Percentiles rank a stretch among this genome's conserved stretches.
Evolutionary conservation across 371 early-diverging fungal species (phyloP).

Genomic region (Lichtheimia ramosa): DNA sequence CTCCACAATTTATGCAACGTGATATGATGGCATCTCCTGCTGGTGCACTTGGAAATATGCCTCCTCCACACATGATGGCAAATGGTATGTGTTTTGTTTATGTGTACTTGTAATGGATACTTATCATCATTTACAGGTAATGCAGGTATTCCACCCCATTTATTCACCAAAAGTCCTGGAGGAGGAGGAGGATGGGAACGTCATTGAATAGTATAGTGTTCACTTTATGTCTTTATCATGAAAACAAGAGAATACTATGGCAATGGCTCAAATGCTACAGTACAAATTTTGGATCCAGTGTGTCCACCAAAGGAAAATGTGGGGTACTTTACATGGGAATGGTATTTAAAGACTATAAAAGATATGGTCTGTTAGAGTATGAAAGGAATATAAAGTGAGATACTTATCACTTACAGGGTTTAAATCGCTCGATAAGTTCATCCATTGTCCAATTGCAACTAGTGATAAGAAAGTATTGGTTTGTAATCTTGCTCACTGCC

Average conservation of each 20-base stretch:
- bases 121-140: background rate
- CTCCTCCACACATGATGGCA: slow-evolving; percentile 36
- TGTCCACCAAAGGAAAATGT: slow-evolving; percentile 89
- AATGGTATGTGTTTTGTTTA: slow-evolving; percentile 22
- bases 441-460: slow-evolving; percentile 93
- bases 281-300: slow-evolving; percentile 82
- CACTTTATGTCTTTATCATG: too few species aligned
- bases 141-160: slow-evolving; percentile 26
- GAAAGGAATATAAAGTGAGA: background rate
- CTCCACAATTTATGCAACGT: slow-evolving; percentile 26
- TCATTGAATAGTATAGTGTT: slow-evolving; percentile 16
- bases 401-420: slow-evolving; percentile 41
- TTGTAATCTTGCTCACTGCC: slow-evolving; percentile 29
- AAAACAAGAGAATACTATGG: slow-evolving; percentile 3
- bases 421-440: slow-evolving; percentile 72
- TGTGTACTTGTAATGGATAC: background rate
- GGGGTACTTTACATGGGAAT: slow-evolving; percentile 75
- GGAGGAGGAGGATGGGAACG: slow-evolving; percentile 25
- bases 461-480: slow-evolving; percentile 75
- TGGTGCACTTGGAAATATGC: slow-evolving; percentile 8
- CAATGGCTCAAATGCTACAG: slow-evolving; percentile 70
- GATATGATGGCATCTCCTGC: slow-evolving; percentile 29
- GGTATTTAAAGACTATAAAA: slow-evolving; percentile 58
- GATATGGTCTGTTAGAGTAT: background rate
- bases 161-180: slow-evolving; percentile 36